Base-by-base conservation (phyloP, 139 green algal species). In the Chlamydomonas eustigma region DNA sequence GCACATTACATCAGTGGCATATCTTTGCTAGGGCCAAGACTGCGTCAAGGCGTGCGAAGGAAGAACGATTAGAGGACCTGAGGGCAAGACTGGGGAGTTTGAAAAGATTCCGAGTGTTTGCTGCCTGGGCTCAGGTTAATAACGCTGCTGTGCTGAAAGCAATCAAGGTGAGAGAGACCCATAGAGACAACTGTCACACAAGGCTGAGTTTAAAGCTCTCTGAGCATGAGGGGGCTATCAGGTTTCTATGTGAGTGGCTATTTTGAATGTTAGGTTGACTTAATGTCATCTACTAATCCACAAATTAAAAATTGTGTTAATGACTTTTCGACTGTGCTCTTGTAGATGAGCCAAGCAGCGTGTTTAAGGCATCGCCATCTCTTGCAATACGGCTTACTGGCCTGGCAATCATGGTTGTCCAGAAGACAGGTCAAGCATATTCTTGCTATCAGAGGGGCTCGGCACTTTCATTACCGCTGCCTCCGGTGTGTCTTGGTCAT, bases 51-150 rank as follows among this genome's bases (percentile, higher is more conserved):
- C 4, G 24, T 0, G 64, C 24, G 33, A 74, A 81, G 80, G 71
- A 50, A 0, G 31, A 0, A 4, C 18, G 32, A n/a, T 50, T 81
- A n/a, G 65, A 39, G 0, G 71, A 5, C 3, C 38, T 38, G 31
- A 1, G 5, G 50, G 6, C 24, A 2, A 8, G 22, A 31, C 75
- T 85, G 64, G 71, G 39, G 24, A 22, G 35, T 1, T 2, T 24
- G 6, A 64, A 50, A 31, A 5, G 2, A 25, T 2, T 25, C 3
- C 70, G 80, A 12, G 4, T 79, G 64, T 44, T 85, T 34, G 80
- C 80, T 8, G 80, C 75, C 18, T 85, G 80, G 80, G 39, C 39
- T 24, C 71, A 81, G 18, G 75, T 81, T 50, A 50, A 76, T 2
- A 3, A 6, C 25, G 58, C 6, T 24, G 6, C 25, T 18, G 58